Base-by-base conservation (phyloP, 164 flowering plant species). In the Tetrastigma voinierianum region DNA sequence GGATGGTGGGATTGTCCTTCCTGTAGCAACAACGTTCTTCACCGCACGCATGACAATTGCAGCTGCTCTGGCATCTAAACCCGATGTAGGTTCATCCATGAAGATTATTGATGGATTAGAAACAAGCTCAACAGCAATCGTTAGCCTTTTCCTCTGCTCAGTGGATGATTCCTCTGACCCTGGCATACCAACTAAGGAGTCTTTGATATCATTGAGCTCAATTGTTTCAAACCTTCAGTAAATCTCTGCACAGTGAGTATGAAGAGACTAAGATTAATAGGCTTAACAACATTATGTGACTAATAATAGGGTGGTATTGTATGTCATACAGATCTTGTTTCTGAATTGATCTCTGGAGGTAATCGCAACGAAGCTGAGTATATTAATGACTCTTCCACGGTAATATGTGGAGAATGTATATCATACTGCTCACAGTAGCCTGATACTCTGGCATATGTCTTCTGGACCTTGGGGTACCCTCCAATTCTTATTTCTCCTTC, bases 81-180 rank as follows among this genome's bases (percentile, higher is more conserved):
- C 84, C 16, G 84, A 79, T 4, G 87, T 77, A n/a, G 84, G 87
- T 62, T 81, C 87, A 71, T 83, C 87, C 82, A 83, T 77, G 66
- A 81, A 81, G 9, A 83, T 79, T 19, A 83, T 81, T 1, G 87
- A 81, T 44, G 87, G 87, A 61, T 83, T 83, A 24, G 87, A 73
- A 56, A 83, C 83, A 17, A 83, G 77, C 71, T 83, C 87, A 58
- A 83, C 87, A 9, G 84, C 84, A 45, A 81, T 79, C 18, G 87
- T 83, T 3, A 83, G 76, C 61, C 87, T 74, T 67, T 83, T 81
- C 1, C 84, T 80, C 46, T 81, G 87, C 62, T 81, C 84, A 4
- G 77, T 83, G 0, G 84, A 81, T 20, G 72, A 51, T 83, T 84
- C 71, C 68, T 81, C 43, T 74, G 46, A 6, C 81, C n/a, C 84